Conservation (phyloP, 345 rosid genomes). For the Trapa incisa region DNA sequence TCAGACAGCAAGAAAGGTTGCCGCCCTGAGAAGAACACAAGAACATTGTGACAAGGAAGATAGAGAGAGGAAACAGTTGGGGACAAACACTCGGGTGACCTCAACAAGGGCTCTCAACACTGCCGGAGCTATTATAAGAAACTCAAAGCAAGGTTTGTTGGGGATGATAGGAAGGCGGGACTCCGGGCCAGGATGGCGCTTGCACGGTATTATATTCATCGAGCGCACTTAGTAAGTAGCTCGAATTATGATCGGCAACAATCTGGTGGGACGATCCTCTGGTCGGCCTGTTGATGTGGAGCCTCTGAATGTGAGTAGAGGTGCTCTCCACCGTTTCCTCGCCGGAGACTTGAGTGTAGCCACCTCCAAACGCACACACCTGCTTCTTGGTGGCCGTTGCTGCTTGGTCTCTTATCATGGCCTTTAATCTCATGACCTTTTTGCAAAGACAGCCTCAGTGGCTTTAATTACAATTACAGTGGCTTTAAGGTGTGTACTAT, state of each 20-base stretch:
- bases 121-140: too few relatives aligned
- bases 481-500: too few relatives aligned
- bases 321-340: conserved; percentile 59
- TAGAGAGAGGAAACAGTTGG: too few relatives aligned
- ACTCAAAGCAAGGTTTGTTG: not conserved
- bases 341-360: conserved; percentile 43
- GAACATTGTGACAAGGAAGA: too few relatives aligned
- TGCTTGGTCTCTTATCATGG: conserved; percentile 34
- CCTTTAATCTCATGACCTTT: conserved; percentile 49
- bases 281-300: conserved; percentile 12
- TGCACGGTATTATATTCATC: conserved; percentile 25
- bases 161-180: conserved; percentile 6
- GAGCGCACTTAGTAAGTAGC: conserved; percentile 4
- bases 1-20: too few relatives aligned
- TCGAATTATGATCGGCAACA: not conserved
- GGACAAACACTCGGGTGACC: too few relatives aligned
- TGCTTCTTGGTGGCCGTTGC: conserved; percentile 19
- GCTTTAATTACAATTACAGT: too few relatives aligned
- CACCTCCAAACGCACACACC: conserved; percentile 9
- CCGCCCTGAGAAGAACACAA: too few relatives aligned
- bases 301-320: conserved; percentile 17
- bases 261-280: not conserved
- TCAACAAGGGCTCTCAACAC: too few relatives aligned
- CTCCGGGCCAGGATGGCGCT: conserved; percentile 9
- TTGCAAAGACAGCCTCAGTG: not conserved